Percentiles rank a stretch among this genome's conserved stretches.
Evolutionary conservation across 768 basidiomycete species (phyloP).

Genomic region (Russula olivacea): DNA sequence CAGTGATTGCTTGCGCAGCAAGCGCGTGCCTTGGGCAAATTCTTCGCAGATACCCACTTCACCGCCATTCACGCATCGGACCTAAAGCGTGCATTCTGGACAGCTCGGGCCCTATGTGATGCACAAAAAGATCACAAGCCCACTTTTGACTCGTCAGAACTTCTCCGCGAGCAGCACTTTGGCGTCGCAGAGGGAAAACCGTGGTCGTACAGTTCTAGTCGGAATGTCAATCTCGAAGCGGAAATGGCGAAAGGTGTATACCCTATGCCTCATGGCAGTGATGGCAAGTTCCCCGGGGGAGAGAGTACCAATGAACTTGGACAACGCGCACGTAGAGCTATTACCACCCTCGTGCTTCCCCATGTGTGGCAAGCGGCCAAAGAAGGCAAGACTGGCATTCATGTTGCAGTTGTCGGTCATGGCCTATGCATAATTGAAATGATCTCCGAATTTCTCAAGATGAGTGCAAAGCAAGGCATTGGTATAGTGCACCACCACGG

Average conservation of each 20-base stretch:
- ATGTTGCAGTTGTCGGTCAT: slow-evolving; percentile 69
- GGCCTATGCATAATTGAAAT: slow-evolving; percentile 58
- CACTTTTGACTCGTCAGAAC: slow-evolving; percentile 41
- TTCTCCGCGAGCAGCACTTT: slow-evolving; percentile 64
- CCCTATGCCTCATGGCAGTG: slow-evolving; percentile 42
- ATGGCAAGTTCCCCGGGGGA: slow-evolving; percentile 59
- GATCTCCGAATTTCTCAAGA: slow-evolving; percentile 44
- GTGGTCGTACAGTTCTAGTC: slow-evolving; percentile 33
- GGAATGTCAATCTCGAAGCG: slow-evolving; percentile 33
- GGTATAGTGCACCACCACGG: slow-evolving; percentile 40
- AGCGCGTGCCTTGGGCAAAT: slow-evolving; percentile 44
- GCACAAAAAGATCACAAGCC: slow-evolving; percentile 45
- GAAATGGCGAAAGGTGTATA: slow-evolving; percentile 50
- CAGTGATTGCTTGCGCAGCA: slow-evolving; percentile 24
- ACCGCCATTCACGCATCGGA: slow-evolving; percentile 59
- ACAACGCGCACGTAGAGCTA: slow-evolving; percentile 44
- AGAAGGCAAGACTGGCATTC: slow-evolving; percentile 38
- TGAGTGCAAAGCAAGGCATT: slow-evolving; percentile 32
- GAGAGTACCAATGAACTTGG: slow-evolving; percentile 64
- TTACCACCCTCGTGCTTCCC: slow-evolving; percentile 50
- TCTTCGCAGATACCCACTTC: slow-evolving; percentile 44
- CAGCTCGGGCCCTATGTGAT: slow-evolving; percentile 50
- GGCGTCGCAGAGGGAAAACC: slow-evolving; percentile 64
- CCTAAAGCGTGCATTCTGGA: slow-evolving; percentile 56
- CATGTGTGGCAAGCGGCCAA: slow-evolving; percentile 44